A percentile compares a stretch with the other conserved stretches of the same genome.
phyloP scores from a whole-genome alignment of 2,329 filamentous ascomycete genomes.

The Cordyceps cateniannulata region DNA sequence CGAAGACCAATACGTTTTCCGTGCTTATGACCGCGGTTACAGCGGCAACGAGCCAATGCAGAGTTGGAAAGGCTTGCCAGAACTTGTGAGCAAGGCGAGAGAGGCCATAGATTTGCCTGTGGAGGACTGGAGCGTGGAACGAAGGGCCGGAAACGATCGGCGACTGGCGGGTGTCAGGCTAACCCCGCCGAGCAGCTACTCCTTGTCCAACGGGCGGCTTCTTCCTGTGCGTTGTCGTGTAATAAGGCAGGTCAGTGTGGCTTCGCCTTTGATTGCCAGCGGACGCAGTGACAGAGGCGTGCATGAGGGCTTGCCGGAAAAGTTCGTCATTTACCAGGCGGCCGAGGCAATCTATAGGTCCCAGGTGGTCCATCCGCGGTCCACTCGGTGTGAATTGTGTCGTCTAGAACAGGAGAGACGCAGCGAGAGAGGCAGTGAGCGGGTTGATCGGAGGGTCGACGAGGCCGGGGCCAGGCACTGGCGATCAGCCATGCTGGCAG shows the following conservation, averaged over 20 bases:
- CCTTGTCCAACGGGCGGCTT: slow-evolving; percentile 2
- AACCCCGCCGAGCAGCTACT: slow-evolving; percentile 1
- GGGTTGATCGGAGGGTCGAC: background rate
- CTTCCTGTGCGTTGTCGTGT: background rate
- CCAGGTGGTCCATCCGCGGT: background rate
- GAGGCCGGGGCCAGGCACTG: background rate
- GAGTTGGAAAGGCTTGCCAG: background rate
- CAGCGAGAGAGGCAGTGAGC: background rate
- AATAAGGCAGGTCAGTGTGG: background rate
- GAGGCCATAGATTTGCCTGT: background rate
- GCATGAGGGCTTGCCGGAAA: background rate
- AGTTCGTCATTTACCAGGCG: background rate
- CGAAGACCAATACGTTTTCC: no score
- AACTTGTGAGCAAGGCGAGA: no score
- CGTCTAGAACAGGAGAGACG: background rate
- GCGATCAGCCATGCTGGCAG: background rate
- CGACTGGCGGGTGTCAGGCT: slow-evolving; percentile 7
- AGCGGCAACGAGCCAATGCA: background rate
- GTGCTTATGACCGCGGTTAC: background rate
- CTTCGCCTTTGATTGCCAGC: background rate
- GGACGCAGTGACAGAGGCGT: slow-evolving; percentile 1
- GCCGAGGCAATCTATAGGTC: background rate
- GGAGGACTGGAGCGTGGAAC: background rate
- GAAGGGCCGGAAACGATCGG: slow-evolving; percentile 5
- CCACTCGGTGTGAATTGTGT: slow-evolving; percentile 1